Evolutionary conservation across 129 eudicot species (phyloP), one percentile per base, ranked within the genome.

Genomic region (Kitagawia praeruptora): DNA sequence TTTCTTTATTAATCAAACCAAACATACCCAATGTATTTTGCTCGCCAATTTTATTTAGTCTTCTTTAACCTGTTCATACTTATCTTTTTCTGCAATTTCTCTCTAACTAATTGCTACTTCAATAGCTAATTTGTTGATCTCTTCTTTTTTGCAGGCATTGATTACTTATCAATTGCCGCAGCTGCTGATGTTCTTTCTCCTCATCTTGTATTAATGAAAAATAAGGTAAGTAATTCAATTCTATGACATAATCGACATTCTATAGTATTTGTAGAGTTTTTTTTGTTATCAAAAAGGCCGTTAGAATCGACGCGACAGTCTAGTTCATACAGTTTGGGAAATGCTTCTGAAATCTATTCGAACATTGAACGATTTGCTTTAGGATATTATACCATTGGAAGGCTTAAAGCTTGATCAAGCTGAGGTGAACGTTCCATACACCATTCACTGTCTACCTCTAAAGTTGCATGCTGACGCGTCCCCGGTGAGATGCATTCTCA

Each of bases 361-460:
- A 74, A 47, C 19, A 42, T 25, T 45, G 54, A 10, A 31, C 19
- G 18, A 37, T 70, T 6, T 4, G 37, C 3, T 71, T 25, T 70
- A 84, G 87, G 84, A 81, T 39, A 58, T 84, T 10, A 73, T 77
- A 42, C 84, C 78, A n/a, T 84, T 84, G 82, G 87, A 84, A 42
- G 87, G 75, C 42, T 11, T 84, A 73, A 81, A 80, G 76, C 84
- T 84, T 49, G 84, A 81, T 69, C 54, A 81, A 21, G 77, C 63
- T 38, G 16, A 75, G 23, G 70, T 56, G 3, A 81, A 83, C 19
- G 75, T 77, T 28, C 19, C 15, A 4, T 84, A 84, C 49, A 58
- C 53, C 61, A 78, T 84, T 69, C 84, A 84, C 40, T 84, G 87
- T 63, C 70, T 84, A 53, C 87, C 87, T 66, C 70, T 80, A 13